Conservation (phyloP, 108 stramenopile genomes). For the Skeletonema menzelii region DNA sequence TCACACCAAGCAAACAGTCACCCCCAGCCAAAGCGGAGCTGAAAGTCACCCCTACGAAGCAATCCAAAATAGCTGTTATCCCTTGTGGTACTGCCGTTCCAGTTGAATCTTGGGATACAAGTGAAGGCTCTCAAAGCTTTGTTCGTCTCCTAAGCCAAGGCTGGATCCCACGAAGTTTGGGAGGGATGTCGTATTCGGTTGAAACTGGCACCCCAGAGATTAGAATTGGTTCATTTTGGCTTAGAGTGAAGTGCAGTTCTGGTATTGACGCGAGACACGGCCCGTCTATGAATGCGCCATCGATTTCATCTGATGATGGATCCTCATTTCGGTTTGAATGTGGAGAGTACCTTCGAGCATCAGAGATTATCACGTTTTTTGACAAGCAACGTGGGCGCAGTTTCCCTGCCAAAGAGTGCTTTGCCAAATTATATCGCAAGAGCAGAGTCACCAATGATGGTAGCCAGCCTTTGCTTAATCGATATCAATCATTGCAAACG, state of each 20-base stretch:
- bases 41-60: slow-evolving; percentile 1
- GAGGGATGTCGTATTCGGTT: slow-evolving; percentile 12
- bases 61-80: slow-evolving; percentile 24
- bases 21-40: neutral
- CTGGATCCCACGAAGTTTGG: slow-evolving; percentile 69
- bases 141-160: slow-evolving; percentile 75
- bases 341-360: slow-evolving; percentile 85
- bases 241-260: slow-evolving; percentile 56
- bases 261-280: slow-evolving; percentile 81
- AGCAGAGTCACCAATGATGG: slow-evolving; percentile 44
- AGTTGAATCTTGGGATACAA: slow-evolving; percentile 56
- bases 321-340: slow-evolving; percentile 83
- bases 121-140: slow-evolving; percentile 38
- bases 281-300: slow-evolving; percentile 68
- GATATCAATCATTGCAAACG: slow-evolving; percentile 52
- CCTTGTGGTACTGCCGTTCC: slow-evolving; percentile 80
- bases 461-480: slow-evolving; percentile 16
- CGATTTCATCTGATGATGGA: slow-evolving; percentile 72
- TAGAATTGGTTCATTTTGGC: slow-evolving; percentile 86
- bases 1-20: slow-evolving; percentile 39
- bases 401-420: slow-evolving; percentile 52
- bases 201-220: slow-evolving; percentile 61
- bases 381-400: slow-evolving; percentile 12
- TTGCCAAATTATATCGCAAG: slow-evolving; percentile 84
- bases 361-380: slow-evolving; percentile 74